Conservation (phyloP, 768 basidiomycete genomes). For the Mycena floridula region DNA sequence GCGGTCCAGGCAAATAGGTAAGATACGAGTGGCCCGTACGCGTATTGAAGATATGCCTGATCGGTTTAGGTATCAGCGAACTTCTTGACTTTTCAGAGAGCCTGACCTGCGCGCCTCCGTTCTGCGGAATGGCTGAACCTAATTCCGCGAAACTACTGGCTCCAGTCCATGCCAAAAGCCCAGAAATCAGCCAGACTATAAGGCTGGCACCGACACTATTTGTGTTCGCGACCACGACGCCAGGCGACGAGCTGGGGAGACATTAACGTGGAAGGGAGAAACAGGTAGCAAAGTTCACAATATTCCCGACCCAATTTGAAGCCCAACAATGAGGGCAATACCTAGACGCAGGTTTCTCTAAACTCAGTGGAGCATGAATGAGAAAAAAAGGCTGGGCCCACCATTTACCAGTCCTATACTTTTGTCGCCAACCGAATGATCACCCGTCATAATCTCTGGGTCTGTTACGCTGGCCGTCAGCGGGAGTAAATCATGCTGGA, state of each 20-base stretch:
- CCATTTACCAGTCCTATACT: slow-evolving; percentile 75
- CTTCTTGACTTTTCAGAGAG: too few species aligned
- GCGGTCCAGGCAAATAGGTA: slow-evolving; percentile 96
- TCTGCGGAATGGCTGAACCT: slow-evolving; percentile 81
- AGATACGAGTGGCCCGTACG: slow-evolving; percentile 81
- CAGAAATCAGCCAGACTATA: slow-evolving; percentile 77
- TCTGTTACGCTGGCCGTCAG: slow-evolving; percentile 74
- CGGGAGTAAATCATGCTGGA: slow-evolving; percentile 71
- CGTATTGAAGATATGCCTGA: slow-evolving; percentile 85
- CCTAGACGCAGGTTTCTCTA: slow-evolving; percentile 51
- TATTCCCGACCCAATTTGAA: slow-evolving; percentile 91
- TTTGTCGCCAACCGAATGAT: slow-evolving; percentile 53
- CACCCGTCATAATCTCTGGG: slow-evolving; percentile 36
- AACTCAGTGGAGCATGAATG: background rate
- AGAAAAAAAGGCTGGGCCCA: slow-evolving; percentile 22
- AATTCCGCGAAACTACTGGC: slow-evolving; percentile 92
- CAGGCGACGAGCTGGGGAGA: slow-evolving; percentile 73
- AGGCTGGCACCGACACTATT: slow-evolving; percentile 89
- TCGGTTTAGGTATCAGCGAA: too few species aligned
- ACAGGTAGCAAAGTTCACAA: slow-evolving; percentile 48
- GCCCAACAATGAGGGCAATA: slow-evolving; percentile 79
- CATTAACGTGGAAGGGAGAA: slow-evolving; percentile 1
- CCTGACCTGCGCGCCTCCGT: slow-evolving; percentile 72
- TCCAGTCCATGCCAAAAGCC: slow-evolving; percentile 90
- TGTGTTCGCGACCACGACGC: slow-evolving; percentile 84